Percentiles rank a stretch among this genome's conserved stretches.
These are phyloP conservation scores for Psophocarpus tetragonolobus DNA, from an alignment of 306 rosid genomes.

Conservation along the genomic window DNA sequence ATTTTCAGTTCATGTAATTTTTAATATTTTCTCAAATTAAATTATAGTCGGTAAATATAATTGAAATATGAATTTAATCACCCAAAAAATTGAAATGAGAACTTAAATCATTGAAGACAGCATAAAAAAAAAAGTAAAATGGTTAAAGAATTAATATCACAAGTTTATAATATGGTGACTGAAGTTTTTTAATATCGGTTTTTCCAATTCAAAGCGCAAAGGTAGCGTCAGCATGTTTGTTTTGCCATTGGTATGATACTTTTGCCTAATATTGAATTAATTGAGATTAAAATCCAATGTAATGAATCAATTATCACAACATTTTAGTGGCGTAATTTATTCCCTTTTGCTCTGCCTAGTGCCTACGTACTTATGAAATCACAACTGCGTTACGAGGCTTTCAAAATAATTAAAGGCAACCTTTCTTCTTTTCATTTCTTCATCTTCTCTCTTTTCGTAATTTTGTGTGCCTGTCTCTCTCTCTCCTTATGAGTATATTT, in stretches of 20 bases:
- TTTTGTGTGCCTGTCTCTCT: background rate
- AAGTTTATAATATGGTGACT: background rate
- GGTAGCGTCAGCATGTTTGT: background rate
- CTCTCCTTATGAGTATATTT: background rate
- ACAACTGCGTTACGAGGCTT: background rate
- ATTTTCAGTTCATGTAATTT: background rate
- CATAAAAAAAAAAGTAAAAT: no score
- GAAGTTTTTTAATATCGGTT: background rate
- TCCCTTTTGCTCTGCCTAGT: background rate
- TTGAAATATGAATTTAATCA: no score
- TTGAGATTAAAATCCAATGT: background rate
- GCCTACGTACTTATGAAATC: no score
- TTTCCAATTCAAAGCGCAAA: background rate
- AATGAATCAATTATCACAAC: background rate
- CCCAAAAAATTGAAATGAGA: no score
- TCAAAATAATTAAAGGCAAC: background rate
- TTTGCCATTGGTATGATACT: background rate
- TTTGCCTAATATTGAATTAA: background rate
- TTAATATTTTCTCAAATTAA: no score
- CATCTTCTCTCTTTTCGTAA: background rate
- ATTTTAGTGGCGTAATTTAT: background rate
- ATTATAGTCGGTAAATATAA: no score
- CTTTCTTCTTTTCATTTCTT: background rate
- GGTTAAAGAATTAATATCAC: background rate
- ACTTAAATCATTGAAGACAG: no score